Base-by-base conservation (phyloP, 768 basidiomycete genomes). In the Udeniomyces megalosporus region DNA sequence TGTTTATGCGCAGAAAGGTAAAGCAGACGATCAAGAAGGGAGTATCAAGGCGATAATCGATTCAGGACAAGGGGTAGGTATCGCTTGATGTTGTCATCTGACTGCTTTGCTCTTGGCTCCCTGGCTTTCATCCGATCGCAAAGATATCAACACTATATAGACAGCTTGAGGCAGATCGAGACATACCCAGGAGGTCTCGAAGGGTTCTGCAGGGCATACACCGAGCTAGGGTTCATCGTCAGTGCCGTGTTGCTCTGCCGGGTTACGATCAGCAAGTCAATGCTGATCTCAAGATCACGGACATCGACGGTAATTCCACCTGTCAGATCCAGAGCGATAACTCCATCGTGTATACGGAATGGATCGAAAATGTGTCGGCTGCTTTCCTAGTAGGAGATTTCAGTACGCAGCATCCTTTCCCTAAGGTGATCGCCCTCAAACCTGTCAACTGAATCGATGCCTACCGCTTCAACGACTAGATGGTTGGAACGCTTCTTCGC, bases 291-390 rank as follows among this genome's bases (percentile, higher is more conserved):
- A n/a, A n/a, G n/a, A n/a, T n/a, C n/a, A n/a, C n/a, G n/a, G n/a
- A n/a, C n/a, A n/a, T n/a, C n/a, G n/a, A n/a, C n/a, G n/a, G n/a
- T n/a, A n/a, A n/a, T n/a, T n/a, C n/a, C n/a, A n/a, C n/a, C n/a
- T n/a, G n/a, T n/a, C 46, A 65, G 58, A 38, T 65, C 52, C 45
- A 54, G 28, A 26, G n/a, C 3, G 58, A 65, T 38, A 55, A 60
- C 45, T 63, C 62, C 14, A 44, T 63, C n/a, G 56, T 54, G 5
- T 63, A 63, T 28, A 63, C 62, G 10, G 62, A 63, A 34, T 59
- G 58, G 51, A 50, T 54, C 4, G 63, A 65, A 28, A 58, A 48
- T 29, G 31, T 59, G 28, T 50, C 48, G 11, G 46, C 32, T 22
- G 63, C 58, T 12, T 31, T 52, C 1, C 46, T 65, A 11, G 15